Evolutionary conservation across 176 grass and related monocot species (phyloP).

Genomic region (Leersia perrieri): DNA sequence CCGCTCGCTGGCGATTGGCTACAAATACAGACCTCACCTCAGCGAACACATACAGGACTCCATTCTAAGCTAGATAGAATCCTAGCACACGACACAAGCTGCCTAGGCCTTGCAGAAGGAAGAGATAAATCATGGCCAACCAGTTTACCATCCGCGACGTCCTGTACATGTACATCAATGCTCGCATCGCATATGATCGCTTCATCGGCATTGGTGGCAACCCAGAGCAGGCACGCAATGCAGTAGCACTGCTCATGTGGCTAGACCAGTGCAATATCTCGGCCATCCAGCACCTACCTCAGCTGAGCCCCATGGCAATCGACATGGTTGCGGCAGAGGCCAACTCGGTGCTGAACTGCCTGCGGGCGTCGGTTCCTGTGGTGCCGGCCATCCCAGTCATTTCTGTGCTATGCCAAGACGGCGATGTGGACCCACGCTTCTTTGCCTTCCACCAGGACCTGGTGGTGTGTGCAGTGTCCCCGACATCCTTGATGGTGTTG

Average conservation of each 20-base stretch:
- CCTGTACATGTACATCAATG: conserved; percentile 30
- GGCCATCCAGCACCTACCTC: not conserved
- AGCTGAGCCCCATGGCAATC: not conserved
- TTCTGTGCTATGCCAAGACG: not conserved
- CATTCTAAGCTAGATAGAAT: not conserved
- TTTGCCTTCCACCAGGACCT: conserved; percentile 50
- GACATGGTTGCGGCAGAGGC: conserved; percentile 25
- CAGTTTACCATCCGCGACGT: conserved; percentile 41
- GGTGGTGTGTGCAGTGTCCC: conserved; percentile 35
- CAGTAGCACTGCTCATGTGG: conserved; percentile 51
- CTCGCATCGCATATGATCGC: conserved; percentile 37
- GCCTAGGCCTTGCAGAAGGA: not conserved
- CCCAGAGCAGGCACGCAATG: conserved; percentile 40
- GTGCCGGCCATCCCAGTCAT: conserved; percentile 37
- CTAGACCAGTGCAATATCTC: conserved; percentile 34
- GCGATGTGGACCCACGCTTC: conserved; percentile 33
- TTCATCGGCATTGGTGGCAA: conserved; percentile 3
- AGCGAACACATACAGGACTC: not conserved
- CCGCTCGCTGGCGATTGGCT: not conserved
- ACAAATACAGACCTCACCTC: not conserved
- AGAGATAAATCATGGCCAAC: conserved; percentile 7
- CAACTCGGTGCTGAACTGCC: conserved; percentile 38
- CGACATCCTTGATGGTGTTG: conserved; percentile 31
- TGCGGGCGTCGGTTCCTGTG: conserved; percentile 5
- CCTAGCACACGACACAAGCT: not conserved